Percentiles rank a stretch among this genome's conserved stretches.
Conservation (phyloP, 495 filamentous ascomycete species). For the Penicillium salamii region DNA sequence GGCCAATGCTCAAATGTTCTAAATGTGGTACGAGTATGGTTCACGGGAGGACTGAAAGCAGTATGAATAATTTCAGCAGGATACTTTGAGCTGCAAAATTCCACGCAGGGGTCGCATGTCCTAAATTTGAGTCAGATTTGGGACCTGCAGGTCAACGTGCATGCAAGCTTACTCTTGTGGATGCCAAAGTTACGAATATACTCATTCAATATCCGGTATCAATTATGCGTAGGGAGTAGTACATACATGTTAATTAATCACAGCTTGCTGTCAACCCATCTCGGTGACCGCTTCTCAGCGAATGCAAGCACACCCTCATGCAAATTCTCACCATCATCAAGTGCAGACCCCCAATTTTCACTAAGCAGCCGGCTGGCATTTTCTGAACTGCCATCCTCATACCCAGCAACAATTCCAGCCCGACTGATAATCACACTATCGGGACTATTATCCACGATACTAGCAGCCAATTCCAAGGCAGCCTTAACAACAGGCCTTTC, state of each 20-base stretch:
- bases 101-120: no score
- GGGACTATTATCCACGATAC: slow-evolving; percentile 50
- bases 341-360: slow-evolving; percentile 41
- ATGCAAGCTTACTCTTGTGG: no score
- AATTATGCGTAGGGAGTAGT: background rate
- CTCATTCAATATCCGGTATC: no score
- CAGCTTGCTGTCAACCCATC: slow-evolving; percentile 69
- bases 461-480: slow-evolving; percentile 43
- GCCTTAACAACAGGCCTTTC: slow-evolving; percentile 31
- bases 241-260: no score
- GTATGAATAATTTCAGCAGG: no score
- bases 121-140: no score
- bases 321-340: slow-evolving; percentile 66
- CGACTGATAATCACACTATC: slow-evolving; percentile 63
- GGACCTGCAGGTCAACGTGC: no score
- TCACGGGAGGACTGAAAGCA: no score
- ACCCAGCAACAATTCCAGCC: slow-evolving; percentile 58
- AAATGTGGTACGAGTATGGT: no score
- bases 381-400: slow-evolving; percentile 60
- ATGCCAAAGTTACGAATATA: no score
- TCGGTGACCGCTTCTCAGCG: slow-evolving; percentile 66
- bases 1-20: no score
- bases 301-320: slow-evolving; percentile 70
- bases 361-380: slow-evolving; percentile 34
- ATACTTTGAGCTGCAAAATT: no score